Conservation (phyloP, 2,329 filamentous ascomycete genomes). For the Colletotrichum melonis region DNA sequence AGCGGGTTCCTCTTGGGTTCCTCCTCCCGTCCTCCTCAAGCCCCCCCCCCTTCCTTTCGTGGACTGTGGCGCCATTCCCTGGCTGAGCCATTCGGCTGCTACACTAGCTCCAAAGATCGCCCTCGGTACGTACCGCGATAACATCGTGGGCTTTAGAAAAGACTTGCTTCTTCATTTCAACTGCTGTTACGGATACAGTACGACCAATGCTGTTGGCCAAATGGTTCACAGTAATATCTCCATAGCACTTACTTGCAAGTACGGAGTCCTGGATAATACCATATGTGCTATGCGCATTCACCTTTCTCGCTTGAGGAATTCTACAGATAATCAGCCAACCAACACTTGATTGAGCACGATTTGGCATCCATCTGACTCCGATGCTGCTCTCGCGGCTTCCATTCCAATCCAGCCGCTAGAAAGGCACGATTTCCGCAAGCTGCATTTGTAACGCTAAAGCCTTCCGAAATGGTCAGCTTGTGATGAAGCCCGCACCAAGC, state of each 20-base stretch:
- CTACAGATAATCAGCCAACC: not conserved
- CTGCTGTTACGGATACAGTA: constrained; percentile 29
- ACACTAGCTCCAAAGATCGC: constrained; percentile 23
- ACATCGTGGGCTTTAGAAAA: not conserved
- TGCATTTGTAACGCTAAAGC: not conserved
- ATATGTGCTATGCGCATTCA: not conserved
- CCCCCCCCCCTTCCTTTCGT: not conserved
- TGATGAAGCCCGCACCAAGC: constrained; percentile 9
- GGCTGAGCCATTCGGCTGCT: constrained; percentile 29
- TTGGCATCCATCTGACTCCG: not conserved
- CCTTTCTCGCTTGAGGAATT: not conserved
- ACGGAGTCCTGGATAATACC: no score
- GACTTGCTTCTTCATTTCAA: constrained; percentile 27
- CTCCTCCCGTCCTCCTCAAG: not conserved
- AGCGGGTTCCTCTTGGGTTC: not conserved
- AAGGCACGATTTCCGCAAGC: constrained; percentile 13
- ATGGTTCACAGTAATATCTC: not conserved
- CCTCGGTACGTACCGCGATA: constrained; percentile 29
- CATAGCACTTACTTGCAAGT: not conserved
- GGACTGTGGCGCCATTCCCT: constrained; percentile 24
- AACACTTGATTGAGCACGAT: not conserved
- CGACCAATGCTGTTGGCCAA: not conserved
- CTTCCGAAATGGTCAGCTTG: not conserved
- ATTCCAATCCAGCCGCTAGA: constrained; percentile 12
- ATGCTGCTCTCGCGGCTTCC: constrained; percentile 11